These are phyloP conservation scores for Neocallimastix lanati DNA, from an alignment of 192 early-diverging fungal species.

Conservation along the genomic window DNA sequence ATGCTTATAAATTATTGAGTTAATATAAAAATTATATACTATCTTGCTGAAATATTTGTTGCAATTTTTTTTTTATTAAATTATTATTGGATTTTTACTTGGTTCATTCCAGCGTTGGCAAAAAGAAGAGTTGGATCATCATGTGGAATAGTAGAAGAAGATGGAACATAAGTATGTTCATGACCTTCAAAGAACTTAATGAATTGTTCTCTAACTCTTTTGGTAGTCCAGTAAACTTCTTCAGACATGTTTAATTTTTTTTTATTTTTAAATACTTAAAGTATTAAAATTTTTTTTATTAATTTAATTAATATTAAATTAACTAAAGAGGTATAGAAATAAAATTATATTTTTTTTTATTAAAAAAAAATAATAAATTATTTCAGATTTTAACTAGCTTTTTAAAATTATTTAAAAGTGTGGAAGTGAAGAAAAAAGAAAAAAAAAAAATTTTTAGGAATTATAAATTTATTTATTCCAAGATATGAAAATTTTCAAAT, in stretches of 20 bases:
- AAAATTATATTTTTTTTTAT: neutral
- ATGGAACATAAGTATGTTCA: slow-evolving; percentile 56
- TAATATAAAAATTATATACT: too few relatives aligned
- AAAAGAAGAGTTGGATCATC: slow-evolving; percentile 94
- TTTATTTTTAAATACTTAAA: neutral
- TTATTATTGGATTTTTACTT: slow-evolving; percentile 21
- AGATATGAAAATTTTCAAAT: too few relatives aligned
- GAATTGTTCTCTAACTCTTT: neutral
- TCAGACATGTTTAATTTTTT: neutral
- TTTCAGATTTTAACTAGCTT: neutral
- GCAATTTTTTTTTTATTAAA: too few relatives aligned
- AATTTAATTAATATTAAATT: neutral
- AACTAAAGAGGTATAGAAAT: neutral
- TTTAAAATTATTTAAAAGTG: neutral
- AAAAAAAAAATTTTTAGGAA: neutral
- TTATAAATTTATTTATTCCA: too few relatives aligned
- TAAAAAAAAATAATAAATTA: neutral
- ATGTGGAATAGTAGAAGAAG: slow-evolving; percentile 84
- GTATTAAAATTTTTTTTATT: neutral
- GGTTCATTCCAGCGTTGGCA: slow-evolving; percentile 93
- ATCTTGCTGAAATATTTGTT: slow-evolving; percentile 1
- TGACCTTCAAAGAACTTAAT: slow-evolving; percentile 17
- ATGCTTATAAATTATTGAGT: too few relatives aligned
- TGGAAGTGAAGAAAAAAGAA: neutral
- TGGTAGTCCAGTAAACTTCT: neutral